Conservation (phyloP, 306 rosid species). For the Pyrus pyrifolia region DNA sequence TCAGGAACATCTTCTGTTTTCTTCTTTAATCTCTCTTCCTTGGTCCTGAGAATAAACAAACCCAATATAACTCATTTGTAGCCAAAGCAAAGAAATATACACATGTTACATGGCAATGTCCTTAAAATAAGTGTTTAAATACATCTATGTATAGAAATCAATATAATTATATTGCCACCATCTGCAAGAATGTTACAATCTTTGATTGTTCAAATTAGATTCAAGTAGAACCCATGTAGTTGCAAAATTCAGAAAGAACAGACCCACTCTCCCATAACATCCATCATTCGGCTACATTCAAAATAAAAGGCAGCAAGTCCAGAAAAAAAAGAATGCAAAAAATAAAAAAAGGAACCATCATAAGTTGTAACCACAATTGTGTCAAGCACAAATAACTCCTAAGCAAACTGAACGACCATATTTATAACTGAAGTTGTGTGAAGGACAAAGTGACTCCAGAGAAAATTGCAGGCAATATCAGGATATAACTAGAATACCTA, state of each 20-base stretch:
- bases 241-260: background rate
- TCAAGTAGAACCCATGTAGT: background rate
- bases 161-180: background rate
- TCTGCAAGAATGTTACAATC: too few species aligned
- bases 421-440: background rate
- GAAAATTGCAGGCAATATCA: background rate
- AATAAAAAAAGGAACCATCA: background rate
- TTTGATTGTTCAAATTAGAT: background rate
- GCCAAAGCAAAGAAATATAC: background rate
- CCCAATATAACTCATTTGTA: background rate
- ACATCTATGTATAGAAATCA: background rate
- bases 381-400: background rate
- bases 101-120: background rate
- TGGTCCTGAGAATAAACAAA: conserved; percentile 45
- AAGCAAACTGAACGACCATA: background rate
- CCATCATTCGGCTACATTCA: background rate
- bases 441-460: background rate
- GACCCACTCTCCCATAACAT: background rate
- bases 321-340: background rate
- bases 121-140: background rate
- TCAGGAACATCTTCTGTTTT: conserved; percentile 63
- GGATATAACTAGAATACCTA: background rate
- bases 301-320: background rate
- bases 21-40: conserved; percentile 67
- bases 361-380: background rate